Base-by-base conservation (phyloP, 2,329 filamentous ascomycete species). In the Eutypella sp. region DNA sequence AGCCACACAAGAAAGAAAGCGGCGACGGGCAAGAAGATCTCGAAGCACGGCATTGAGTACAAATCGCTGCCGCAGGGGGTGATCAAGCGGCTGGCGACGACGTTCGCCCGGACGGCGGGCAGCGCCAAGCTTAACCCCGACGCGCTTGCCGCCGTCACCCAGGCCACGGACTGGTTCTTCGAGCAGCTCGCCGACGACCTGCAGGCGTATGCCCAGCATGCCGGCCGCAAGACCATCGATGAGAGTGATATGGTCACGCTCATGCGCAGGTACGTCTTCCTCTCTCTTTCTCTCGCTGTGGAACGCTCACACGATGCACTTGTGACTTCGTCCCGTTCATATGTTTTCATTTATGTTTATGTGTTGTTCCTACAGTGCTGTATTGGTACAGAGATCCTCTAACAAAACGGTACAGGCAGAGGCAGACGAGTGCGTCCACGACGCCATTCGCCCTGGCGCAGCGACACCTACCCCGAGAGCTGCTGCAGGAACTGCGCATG, bases 121-220 rank as follows among this genome's bases (percentile, higher is more conserved):
- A 88, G 85, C 55, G 71, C 79, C 5, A 87, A 84, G 53, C 78
- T 95, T 40, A 82, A 76, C 47, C 81, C 85, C 39, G 87, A 93
- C 42, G 84, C 87, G 2, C 69, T 95, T 31, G 76, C 79, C 24
- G 84, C 85, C 4, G 81, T 96, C 44, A 82, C 85, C 58, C 84
- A 89, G 61, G 88, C 89, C 1, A 87, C 87, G 3, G 88, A 95
- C 50, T 93, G 89, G 85, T 96, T 90, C 65, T 95, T 96, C 63
- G 89, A 95, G 67, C 90, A 96, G 65, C 72, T 87, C 2, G 82
- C 87, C 40, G 86, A 90, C 49, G 89, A 95, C 60, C 68, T 96
- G 45, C 79, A 80, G 11, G 84, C 83, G 2, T 96, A 91, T 64
- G 86, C 90, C 16, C 76, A 81, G 49, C 90, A 96, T 64, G 89